Evolutionary conservation across 768 basidiomycete genomes (phyloP), one percentile per base, ranked within the genome.

Genomic region (Saitozyma sp.): DNA sequence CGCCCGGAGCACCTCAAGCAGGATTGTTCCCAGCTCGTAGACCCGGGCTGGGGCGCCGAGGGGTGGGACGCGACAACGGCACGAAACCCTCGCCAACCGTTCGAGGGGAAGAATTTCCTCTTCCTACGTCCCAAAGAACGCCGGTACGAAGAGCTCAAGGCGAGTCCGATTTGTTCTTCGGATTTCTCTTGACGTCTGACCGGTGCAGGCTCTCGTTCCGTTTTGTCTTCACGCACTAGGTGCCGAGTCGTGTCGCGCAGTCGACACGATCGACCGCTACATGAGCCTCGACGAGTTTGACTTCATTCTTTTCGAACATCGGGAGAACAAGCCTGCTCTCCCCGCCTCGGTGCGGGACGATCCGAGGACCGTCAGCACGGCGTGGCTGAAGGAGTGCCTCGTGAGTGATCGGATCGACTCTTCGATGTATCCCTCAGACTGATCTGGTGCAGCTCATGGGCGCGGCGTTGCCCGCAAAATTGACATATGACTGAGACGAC

Each of bases 211-310:
- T 82, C 67, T 81, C 73, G 51, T 84, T 86, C 66, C 85, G 84
- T 20, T 85, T 55, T 88, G 93, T 63, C 84, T 91, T 42, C 77
- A 90, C 49, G 85, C 85, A 39, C 90, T 93, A 86, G 91, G 91
- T 0, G 90, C 92, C 0, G 78, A 80, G 8, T 81, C 79, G 11
- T 87, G 94, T 51, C 49, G 60, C 0, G 20, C 57, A 3, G 45
- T 61, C 49, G n/a, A 16, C n/a, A 50, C 51, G 41, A 43, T 52
- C 56, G 10, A 61, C 56, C 46, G 55, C 54, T 51, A 46, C n/a
- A 51, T 50, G n/a, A 29, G 67, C 52, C 42, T 60, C 16, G 45
- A 50, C 41, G 54, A 50, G 1, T 69, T 63, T 55, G 68, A 73
- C 54, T 63, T 62, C 40, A 49, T 71, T 50, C 16, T 74, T 3